A percentile compares a stretch with the other conserved stretches of the same genome.
These are phyloP conservation scores for Clarireedia paspali DNA, from an alignment of 2,329 filamentous ascomycete species.

Conservation along the genomic window DNA sequence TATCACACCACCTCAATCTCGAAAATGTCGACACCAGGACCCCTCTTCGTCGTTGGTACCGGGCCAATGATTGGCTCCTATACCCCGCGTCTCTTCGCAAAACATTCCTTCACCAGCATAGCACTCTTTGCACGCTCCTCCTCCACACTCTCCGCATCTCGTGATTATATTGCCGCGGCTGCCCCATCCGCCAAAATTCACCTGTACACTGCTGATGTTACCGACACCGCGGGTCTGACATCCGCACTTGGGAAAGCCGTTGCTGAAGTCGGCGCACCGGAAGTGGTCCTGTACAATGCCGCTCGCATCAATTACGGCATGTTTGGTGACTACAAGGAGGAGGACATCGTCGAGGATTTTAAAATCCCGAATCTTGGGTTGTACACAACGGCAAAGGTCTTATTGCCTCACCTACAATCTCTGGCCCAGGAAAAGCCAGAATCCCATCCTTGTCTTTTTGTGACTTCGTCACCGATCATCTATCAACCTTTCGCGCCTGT, in stretches of 20 bases:
- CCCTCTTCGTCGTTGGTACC: slow-evolving; percentile 5
- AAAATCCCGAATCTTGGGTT: slow-evolving; percentile 42
- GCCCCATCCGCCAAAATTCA: not conserved
- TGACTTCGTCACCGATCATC: not conserved
- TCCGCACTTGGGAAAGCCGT: slow-evolving; percentile 34
- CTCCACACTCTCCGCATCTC: not conserved
- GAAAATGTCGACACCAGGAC: slow-evolving; percentile 4
- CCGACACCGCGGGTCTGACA: slow-evolving; percentile 26
- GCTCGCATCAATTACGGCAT: slow-evolving; percentile 38
- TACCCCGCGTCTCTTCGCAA: slow-evolving; percentile 2
- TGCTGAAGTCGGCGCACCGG: slow-evolving; percentile 31
- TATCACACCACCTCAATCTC: not conserved
- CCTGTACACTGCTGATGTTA: slow-evolving; percentile 1
- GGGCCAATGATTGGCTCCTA: slow-evolving; percentile 8
- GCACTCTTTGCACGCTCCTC: slow-evolving; percentile 1
- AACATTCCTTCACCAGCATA: not conserved
- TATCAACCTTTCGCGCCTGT: slow-evolving; percentile 38
- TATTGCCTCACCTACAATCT: not conserved
- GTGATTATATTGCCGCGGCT: slow-evolving; percentile 31
- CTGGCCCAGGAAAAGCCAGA: not conserved
- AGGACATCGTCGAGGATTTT: slow-evolving; percentile 42
- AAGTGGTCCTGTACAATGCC: slow-evolving; percentile 43
- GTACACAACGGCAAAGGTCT: slow-evolving; percentile 30
- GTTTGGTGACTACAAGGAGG: slow-evolving; percentile 35
- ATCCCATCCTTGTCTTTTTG: slow-evolving; percentile 4